Base-by-base conservation (phyloP, 75 land plant genomes). In the Pinus taeda region DNA sequence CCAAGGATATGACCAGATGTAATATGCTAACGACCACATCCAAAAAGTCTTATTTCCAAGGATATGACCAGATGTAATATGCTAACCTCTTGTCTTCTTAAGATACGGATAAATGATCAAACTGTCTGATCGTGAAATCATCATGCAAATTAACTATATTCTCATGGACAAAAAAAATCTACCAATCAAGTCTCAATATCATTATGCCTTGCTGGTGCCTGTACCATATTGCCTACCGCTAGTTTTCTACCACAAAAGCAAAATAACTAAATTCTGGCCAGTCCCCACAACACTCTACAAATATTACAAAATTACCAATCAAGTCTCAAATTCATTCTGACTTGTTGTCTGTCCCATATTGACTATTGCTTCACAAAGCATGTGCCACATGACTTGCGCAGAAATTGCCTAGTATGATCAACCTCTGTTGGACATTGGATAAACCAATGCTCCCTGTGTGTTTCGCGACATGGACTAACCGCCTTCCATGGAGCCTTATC, bases 321-420 rank as follows among this genome's bases (percentile, higher is more conserved):
- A 69, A 21, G 36, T 69, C 49, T 69, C 53, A 42, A 39, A 42
- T 8, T 42, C 72, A 69, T 39, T 42, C 72, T 69, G 18, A 29
- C 65, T 24, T 26, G 72, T 8, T 7, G 72, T 55, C 72, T 3
- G 42, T 42, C 42, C 55, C 72, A 39, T 20, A n/a, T 69, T 69
- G 22, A 69, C n/a, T 15, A 45, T 13, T 69, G 57, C 74, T 76
- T 75, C 42, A 79, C 45, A 61, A 89, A 89, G 1, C 64, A 17
- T 55, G 85, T 78, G 1, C 87, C 89, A 74, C 89, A 74, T 91
- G 71, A n/a, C 70, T 66, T 74, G 78, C 76, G 18, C 39, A 15
- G 75, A 91, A 91, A 79, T 77, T 14, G 88, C 8, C 81, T 85
- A 15, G 93, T 84, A 74, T 89, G 89, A 82, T 91, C 93, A 56